Base-by-base conservation (phyloP, 768 basidiomycete genomes). In the Boletellus ananiceps region DNA sequence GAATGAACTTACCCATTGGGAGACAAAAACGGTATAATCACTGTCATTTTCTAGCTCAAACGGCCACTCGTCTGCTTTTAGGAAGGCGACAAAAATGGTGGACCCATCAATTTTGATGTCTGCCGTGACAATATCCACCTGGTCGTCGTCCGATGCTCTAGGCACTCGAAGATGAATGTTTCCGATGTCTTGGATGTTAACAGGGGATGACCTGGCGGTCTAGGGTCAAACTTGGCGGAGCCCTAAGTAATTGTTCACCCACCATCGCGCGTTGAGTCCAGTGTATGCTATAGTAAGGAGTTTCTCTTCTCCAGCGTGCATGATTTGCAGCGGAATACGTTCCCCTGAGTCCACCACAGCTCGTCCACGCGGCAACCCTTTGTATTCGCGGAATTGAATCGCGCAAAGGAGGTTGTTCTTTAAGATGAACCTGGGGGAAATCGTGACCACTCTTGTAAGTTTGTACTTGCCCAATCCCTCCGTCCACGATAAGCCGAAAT, bases 401-500 rank as follows among this genome's bases (percentile, higher is more conserved):
- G 82, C 61, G 43, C 81, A 79, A 5, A 73, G 54, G 33, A 93
- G 75, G 52, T 82, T 77, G 69, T 97, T 99, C 68, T 84, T 88
- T 57, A 98, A 68, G 54, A 98, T 71, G 73, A 93, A 98, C 40
- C 96, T 82, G 23, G 96, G 96, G 8, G 88, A 76, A 33, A 98
- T 71, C 0, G 89, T 94, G 56, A 99, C 84, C 57, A 97, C 86
- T 71, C 97, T 98, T 23, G 86, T 87, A 31, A 98, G 72, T 63
- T 97, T 97, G 68, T 97, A 98, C 74, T 96, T 97, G 32, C 96
- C 96, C n/a, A 85, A 72, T 2, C 94, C 96, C 67, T 95, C 93
- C 15, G 80, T 77, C 82, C 94, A 98, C 5, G 93, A 94, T 34
- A 99, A 59, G 2, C 95, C 96, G 40, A 90, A 68, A 63, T 93